Evolutionary conservation across 495 filamentous ascomycete species (phyloP), one percentile per base, ranked within the genome.

Genomic region (Geopyxis carbonaria): DNA sequence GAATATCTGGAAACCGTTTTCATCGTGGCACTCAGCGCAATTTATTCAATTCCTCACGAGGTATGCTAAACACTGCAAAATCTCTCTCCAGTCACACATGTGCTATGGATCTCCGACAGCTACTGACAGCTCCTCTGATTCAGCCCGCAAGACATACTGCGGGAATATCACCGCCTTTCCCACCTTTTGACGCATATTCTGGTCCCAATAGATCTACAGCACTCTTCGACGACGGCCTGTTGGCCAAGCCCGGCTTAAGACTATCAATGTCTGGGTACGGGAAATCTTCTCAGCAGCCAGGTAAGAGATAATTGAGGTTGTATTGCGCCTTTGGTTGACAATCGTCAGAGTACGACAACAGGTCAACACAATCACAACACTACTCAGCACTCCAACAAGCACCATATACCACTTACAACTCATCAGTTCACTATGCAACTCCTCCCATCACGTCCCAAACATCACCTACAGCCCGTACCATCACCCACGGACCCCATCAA

Each of bases 191-290:
- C 18, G 45, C 47, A 28, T 46, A 40, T 23, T 37, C 48, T 28
- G 42, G 46, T 24, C 51, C 40, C 23, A 54, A 34, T 37, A 40
- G 50, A 38, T 36, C 44, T 44, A 46, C 25, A 41, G 40, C 42
- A 40, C 43, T 51, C 34, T 49, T 49, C 50, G 58, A 60, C 48
- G 58, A 51, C 45, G 61, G 58, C 55, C 61, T 61, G 29, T 48
- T 62, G 60, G 60, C 57, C 44, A 57, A 57, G 48, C 45, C 45
- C 45, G 53, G 55, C 43, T 58, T 54, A 45, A 40, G 60, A 31
- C 46, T 61, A 60, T 65, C 64, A 48, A 72, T 72, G 69, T 66
- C 69, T 58, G 61, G 59, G 45, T 70, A 69, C 64, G 61, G 59
- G 50, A 70, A 70, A 55, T 44, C 58, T 23, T 59, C 62, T 53